Base-by-base conservation (phyloP, 2,329 filamentous ascomycete genomes). In the Cephalotrichum gorgonifer region DNA sequence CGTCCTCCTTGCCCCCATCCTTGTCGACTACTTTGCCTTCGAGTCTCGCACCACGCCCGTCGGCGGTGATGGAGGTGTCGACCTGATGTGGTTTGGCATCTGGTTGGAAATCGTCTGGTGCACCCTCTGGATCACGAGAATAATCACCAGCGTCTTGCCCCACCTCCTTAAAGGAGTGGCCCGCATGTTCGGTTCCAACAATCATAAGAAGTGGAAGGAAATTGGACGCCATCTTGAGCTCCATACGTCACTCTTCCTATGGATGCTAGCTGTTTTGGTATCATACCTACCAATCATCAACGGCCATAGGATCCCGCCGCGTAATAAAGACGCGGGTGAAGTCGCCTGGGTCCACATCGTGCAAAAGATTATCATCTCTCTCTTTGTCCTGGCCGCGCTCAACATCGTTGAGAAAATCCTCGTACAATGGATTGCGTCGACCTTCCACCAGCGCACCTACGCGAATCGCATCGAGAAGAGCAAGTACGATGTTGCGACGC, bases 21-120 rank as follows among this genome's bases (percentile, higher is more conserved):
- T 76, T 6, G 59, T 73, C 35, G 72, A 70, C 23, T 58, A 60
- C 14, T 64, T 66, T 27, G 68, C 60, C n/a, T 62, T 68, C 25
- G 56, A 65, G n/a, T 51, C 64, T 2, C 54, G 62, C 4, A 59
- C 61, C n/a, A 60, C 65, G 12, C 61, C 84, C 2, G 79, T 77
- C 12, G 76, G 75, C 6, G 75, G 75, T 2, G 76, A 85, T 3
- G 88, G 88, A 1, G 88, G 85, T 20, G 88, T 95, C 0, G 61
- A 80, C 53, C 70, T 96, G 42, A 70, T 88, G 52, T 97, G 91
- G 91, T 96, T 97, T 60, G 86, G 86, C 27, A 88, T 96, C 53
- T 97, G 91, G 91, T 75, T 96, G 17, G 87, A 95, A 64, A 88
- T 95, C 39, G 76, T 96, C 25, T 97, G 91, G 91, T 74, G 91